Conservation (phyloP, 176 grass and related monocot genomes). For the Zea mays region DNA sequence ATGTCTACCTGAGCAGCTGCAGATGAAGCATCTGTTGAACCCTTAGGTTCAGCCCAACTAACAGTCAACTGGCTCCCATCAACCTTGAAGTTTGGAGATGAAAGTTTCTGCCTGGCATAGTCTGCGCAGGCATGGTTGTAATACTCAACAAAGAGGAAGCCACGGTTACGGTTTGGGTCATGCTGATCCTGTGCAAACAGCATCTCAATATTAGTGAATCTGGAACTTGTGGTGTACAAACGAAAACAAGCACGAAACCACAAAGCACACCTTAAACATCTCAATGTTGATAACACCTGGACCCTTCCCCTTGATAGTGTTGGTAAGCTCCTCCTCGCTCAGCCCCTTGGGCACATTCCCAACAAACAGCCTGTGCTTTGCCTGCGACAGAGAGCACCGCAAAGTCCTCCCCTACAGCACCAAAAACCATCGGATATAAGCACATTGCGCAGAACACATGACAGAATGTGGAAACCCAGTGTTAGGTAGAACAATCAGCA, state of each 20-base stretch:
- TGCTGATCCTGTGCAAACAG: conserved; percentile 75
- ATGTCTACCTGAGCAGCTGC: conserved; percentile 65
- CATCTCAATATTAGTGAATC: conserved; percentile 15
- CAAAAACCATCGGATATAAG: conserved; percentile 8
- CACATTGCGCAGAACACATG: not conserved
- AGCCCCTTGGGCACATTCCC: conserved; percentile 97
- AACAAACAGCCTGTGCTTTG: conserved; percentile 90
- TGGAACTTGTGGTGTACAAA: not conserved
- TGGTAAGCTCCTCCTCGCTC: conserved; percentile 81
- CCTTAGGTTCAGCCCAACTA: conserved; percentile 94
- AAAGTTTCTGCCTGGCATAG: conserved; percentile 69
- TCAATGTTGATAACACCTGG: conserved; percentile 89
- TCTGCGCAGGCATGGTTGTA: conserved; percentile 95
- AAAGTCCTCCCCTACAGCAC: conserved; percentile 76
- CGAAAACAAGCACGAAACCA: not conserved
- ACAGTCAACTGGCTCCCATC: conserved; percentile 90
- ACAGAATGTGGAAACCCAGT: not conserved
- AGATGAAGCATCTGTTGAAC: conserved; percentile 62
- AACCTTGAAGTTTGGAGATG: conserved; percentile 73
- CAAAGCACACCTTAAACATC: conserved; percentile 77
- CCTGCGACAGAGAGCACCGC: conserved; percentile 88
- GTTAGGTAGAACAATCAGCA: not conserved
- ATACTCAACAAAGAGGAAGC: conserved; percentile 95
- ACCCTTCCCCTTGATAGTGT: conserved; percentile 71
- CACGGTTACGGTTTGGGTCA: conserved; percentile 81